Base-by-base conservation (phyloP, 1,139 yeast genomes). In the Trichomonascaceae sp. region DNA sequence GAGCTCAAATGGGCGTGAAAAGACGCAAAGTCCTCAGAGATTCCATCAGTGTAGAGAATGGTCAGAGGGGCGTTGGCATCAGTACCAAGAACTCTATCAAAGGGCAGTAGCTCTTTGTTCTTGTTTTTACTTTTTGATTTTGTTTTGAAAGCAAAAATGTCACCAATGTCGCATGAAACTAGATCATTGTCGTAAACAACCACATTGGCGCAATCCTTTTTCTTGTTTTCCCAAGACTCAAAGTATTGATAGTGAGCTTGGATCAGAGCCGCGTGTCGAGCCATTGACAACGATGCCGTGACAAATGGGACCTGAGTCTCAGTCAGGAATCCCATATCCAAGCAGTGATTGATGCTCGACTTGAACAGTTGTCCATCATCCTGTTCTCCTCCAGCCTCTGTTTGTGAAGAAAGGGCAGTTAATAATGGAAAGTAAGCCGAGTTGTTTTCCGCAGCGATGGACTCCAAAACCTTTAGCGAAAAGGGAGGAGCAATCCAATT, bases 91-190 rank as follows among this genome's bases (percentile, higher is more conserved):
- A 76, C 56, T 42, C 85, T 62, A 50, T 81, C 93, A 42, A 70
- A 69, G 0, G 52, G 52, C 9, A 71, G 65, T 3, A 59, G 39
- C 4, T 42, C 37, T 3, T 42, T 38, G 2, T 47, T 42, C 3
- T 51, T 49, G 1, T 50, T 35, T 17, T 34, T 39, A 5, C 33
- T 29, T 1, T 35, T 33, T 5, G 51, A 28, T 3, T 45, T 38
- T 0, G 76, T 65, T 50, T 72, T 71, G 34, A 80, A 58, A 0
- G 93, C 89, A 55, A 69, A 82, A 2, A 80, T 67, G 35, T 75
- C 82, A 39, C 69, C 77, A 1, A 71, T 60, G 9, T 77, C 71
- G 48, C 93, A 81, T 46, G 69, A 52, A 13, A 63, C 61, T 11
- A 8, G 23, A 35, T 67, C 65, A 37, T 74, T 72, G 40, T 67